These are phyloP conservation scores for Aspergillus fijiensis DNA, from an alignment of 2,329 filamentous ascomycete genomes.

Conservation along the genomic window DNA sequence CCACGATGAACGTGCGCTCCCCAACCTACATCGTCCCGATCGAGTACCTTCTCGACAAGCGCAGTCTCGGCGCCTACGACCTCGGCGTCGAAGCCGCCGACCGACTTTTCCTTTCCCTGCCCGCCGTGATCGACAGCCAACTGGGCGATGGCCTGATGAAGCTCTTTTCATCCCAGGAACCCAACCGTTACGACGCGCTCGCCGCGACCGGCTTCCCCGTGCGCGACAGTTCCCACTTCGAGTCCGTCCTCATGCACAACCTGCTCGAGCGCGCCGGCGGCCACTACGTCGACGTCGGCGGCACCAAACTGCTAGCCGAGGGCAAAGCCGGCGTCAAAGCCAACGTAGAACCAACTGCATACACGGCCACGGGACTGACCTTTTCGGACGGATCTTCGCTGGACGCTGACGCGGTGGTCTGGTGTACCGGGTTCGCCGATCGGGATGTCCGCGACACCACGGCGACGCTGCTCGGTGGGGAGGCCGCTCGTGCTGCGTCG, in stretches of 20 bases:
- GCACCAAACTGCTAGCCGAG: conserved; percentile 32
- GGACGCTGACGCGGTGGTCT: conserved; percentile 41
- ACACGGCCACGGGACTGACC: conserved; percentile 31
- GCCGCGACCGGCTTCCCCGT: conserved; percentile 39
- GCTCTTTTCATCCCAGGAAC: conserved; percentile 29
- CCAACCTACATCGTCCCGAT: conserved; percentile 36
- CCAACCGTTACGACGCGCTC: conserved; percentile 37
- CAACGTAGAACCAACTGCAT: conserved; percentile 32
- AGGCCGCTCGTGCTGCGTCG: background rate
- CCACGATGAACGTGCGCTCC: conserved; percentile 48
- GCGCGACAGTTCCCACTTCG: conserved; percentile 28
- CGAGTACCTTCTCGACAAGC: conserved; percentile 23
- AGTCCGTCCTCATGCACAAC: conserved; percentile 29
- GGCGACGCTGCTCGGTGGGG: conserved; percentile 29
- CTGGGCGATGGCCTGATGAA: conserved; percentile 20
- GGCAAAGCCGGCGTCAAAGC: conserved; percentile 34
- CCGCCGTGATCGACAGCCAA: conserved; percentile 11
- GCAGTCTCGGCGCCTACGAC: conserved; percentile 30
- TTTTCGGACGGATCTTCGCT: conserved; percentile 37
- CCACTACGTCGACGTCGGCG: conserved; percentile 45
- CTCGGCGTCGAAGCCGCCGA: conserved; percentile 14
- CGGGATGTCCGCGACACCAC: conserved; percentile 30
- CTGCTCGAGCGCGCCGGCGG: conserved; percentile 42
- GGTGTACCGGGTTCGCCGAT: conserved; percentile 45
- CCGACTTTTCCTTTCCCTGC: background rate